Base-by-base conservation (phyloP, 176 grass and related monocot genomes). In the Oryza coarctata region DNA sequence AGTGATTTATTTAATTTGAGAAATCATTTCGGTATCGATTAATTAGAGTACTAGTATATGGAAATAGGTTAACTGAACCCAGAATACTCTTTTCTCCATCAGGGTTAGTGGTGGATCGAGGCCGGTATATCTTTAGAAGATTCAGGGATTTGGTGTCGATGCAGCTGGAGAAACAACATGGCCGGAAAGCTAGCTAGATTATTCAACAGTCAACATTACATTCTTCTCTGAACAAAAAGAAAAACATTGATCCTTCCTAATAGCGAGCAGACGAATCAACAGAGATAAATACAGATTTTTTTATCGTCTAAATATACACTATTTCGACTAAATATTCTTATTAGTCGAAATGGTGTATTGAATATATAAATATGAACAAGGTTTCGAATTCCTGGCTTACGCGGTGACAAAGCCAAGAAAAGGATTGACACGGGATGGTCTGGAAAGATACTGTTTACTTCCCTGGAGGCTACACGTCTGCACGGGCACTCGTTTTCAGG, bases 401-500 rank as follows among this genome's bases (percentile, higher is more conserved):
- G 23, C 33, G 30, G 39, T 29, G 39, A 38, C 33, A 43, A 38
- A 50, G 11, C 10, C n/a, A 60, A 70, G 1, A 68, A 73, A 68
- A 78, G 30, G 12, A 23, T 61, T 28, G 39, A 10, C 32, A 33
- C 78, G 50, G n/a, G 61, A 45, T 35, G 2, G 15, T 30, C 29
- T 68, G 11, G 75, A 74, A 79, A 22, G 6, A 15, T 55, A 84
- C 75, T 69, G 62, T 58, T 84, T 78, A 45, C 22, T 73, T 29
- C 32, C 57, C 60, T 47, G 32, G 6, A 9, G 9, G 12, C 34
- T 47, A 60, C 86, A 84, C 86, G 75, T 84, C 75, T 38, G 45
- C 49, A 76, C 4, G 0, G 22, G 81, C 61, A 17, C 75, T 84
- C 76, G 70, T 85, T 85, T 76, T 85, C 82, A 70, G 23, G 77